These are phyloP conservation scores for Diaporthe citriasiana DNA, from an alignment of 2,329 filamentous ascomycete genomes.

Conservation along the genomic window DNA sequence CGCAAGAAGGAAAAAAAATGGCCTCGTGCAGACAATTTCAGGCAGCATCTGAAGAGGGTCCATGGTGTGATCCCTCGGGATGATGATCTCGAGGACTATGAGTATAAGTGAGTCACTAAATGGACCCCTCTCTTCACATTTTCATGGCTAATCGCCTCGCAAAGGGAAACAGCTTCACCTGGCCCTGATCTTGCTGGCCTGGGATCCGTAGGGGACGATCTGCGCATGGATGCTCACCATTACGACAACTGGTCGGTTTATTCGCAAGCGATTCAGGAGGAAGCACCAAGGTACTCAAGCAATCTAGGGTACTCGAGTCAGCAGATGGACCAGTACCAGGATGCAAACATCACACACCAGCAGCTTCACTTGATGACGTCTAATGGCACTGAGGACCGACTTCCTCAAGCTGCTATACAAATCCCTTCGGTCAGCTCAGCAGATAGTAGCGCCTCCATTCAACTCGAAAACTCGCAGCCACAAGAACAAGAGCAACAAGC, in stretches of 20 bases:
- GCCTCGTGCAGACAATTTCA: slow-evolving; percentile 90
- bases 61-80: slow-evolving; percentile 63
- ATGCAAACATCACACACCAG: slow-evolving; percentile 13
- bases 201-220: slow-evolving; percentile 32
- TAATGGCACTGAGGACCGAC: neutral
- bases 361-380: slow-evolving; percentile 19
- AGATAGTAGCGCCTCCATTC: neutral
- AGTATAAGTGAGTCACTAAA: slow-evolving; percentile 48
- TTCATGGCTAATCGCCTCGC: neutral
- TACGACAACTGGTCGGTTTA: slow-evolving; percentile 16
- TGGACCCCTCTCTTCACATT: neutral
- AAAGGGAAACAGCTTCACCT: neutral
- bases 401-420: slow-evolving; percentile 17
- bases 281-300: slow-evolving; percentile 1
- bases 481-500: slow-evolving; percentile 1
- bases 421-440: neutral
- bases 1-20: slow-evolving; percentile 76
- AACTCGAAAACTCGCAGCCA: slow-evolving; percentile 4
- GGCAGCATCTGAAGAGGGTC: slow-evolving; percentile 79
- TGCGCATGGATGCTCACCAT: slow-evolving; percentile 7
- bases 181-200: slow-evolving; percentile 41
- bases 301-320: slow-evolving; percentile 3
- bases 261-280: slow-evolving; percentile 13
- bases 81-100: slow-evolving; percentile 55
- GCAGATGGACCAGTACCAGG: slow-evolving; percentile 30